A percentile compares a stretch with the other conserved stretches of the same genome.
Evolutionary conservation across 2,329 filamentous ascomycete species (phyloP).

Genomic region (Sporothrix schenckii): DNA sequence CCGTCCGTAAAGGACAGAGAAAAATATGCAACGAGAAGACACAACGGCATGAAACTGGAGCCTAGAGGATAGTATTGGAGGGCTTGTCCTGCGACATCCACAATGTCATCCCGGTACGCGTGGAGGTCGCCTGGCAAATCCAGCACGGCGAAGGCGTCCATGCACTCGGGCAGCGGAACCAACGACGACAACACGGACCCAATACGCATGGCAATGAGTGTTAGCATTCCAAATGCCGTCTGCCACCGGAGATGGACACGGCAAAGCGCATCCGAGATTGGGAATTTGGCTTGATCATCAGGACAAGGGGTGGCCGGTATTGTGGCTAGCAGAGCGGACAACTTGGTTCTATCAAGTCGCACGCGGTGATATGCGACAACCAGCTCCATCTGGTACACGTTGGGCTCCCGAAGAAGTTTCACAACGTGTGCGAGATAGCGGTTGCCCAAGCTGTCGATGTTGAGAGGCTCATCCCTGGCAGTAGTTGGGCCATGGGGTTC

Average conservation of each 20-base stretch:
- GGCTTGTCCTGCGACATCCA: constrained; percentile 21
- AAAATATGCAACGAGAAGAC: constrained; percentile 27
- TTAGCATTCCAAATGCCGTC: constrained; percentile 29
- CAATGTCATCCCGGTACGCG: constrained; percentile 25
- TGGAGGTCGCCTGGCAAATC: not conserved
- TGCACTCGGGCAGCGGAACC: not conserved
- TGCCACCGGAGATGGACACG: constrained; percentile 30
- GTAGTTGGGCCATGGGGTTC: constrained; percentile 22
- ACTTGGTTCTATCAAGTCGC: constrained; percentile 7
- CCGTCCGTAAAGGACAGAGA: not conserved
- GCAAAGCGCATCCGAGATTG: not conserved
- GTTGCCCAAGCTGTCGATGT: constrained; percentile 22
- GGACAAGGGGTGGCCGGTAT: constrained; percentile 17
- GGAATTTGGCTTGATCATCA: constrained; percentile 7
- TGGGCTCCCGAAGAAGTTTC: not conserved
- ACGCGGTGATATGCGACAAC: constrained; percentile 10
- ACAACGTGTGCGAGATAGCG: constrained; percentile 1
- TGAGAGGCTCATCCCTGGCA: not conserved
- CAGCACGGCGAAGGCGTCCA: not conserved
- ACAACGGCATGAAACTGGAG: constrained; percentile 33
- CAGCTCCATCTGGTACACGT: not conserved
- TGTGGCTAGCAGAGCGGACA: constrained; percentile 7
- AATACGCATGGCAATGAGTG: constrained; percentile 31
- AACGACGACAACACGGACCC: constrained; percentile 8
- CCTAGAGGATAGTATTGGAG: constrained; percentile 33